Evolutionary conservation across 371 early-diverging fungal genomes (phyloP).

Genomic region (Mycotypha africana): DNA sequence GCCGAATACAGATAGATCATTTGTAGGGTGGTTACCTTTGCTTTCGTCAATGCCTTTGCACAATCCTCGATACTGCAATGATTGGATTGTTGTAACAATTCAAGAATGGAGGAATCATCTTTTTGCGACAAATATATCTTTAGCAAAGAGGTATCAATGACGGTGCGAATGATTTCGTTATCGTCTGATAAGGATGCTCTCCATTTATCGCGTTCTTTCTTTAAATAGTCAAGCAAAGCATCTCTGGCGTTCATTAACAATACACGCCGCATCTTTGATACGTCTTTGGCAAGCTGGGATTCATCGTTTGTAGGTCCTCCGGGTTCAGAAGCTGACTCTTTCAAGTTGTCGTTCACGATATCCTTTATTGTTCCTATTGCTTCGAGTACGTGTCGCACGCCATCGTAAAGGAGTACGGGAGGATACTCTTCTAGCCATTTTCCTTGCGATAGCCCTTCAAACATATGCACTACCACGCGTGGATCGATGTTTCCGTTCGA

Average conservation of each 20-base stretch:
- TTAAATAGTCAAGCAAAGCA: conserved; percentile 42
- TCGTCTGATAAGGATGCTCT: conserved; percentile 20
- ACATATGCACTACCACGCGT: conserved; percentile 48
- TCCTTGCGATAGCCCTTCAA: conserved; percentile 46
- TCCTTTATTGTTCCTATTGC: conserved; percentile 44
- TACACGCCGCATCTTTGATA: conserved; percentile 33
- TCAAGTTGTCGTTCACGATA: conserved; percentile 31
- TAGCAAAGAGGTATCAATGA: conserved; percentile 62
- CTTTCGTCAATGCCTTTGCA: conserved; percentile 31
- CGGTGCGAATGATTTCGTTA: conserved; percentile 38
- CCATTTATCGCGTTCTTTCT: conserved; percentile 32
- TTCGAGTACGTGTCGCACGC: conserved; percentile 27
- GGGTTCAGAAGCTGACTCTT: not conserved
- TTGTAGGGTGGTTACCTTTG: conserved; percentile 30
- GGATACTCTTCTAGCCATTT: conserved; percentile 20
- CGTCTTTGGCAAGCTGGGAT: no score
- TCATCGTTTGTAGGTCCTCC: not conserved
- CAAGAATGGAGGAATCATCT: conserved; percentile 32
- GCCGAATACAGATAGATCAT: no score
- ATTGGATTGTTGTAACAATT: conserved; percentile 49
- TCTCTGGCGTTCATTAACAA: conserved; percentile 59
- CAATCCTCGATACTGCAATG: conserved; percentile 50
- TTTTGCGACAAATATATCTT: conserved; percentile 51
- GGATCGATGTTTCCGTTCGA: conserved; percentile 68
- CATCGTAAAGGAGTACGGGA: conserved; percentile 39